Evolutionary conservation across 176 grass and related monocot species (phyloP), one percentile per base, ranked within the genome.

Genomic region (Carex parvula): DNA sequence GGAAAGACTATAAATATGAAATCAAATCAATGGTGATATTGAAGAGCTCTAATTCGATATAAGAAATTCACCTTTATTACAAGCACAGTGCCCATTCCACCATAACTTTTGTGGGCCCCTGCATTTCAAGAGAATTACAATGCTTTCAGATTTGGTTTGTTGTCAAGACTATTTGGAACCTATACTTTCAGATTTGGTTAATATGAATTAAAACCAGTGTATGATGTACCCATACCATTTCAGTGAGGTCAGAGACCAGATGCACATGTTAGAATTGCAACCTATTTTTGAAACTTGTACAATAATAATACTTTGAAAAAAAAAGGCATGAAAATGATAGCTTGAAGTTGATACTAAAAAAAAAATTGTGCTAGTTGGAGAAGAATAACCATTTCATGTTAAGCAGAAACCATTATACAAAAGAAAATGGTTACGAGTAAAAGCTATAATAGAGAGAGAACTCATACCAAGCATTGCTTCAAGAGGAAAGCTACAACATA

Each of bases 51-150:
- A 67, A 17, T 61, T 69, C 44, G 1, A 10, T 87, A 24, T 74
- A 41, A 30, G 18, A 53, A 32, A 37, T 11, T 21, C 16, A 99
- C 96, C 96, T 99, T 95, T 68, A 94, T 99, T 61, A 99, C 96
- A 81, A 99, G 85, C 73, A 99, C 13, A 64, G 96, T 99, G 64
- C 96, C 96, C 89, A 99, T 94, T 54, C 93, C 96, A 50, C 88
- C 96, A 84, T 94, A 99, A 76, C 77, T 93, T 91, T 95, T 95
- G 89, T 99, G 96, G 79, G 96, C 93, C 81, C 93, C 96, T 99
- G 87, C 82, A 91, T 85, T 67, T 85, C 16, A 91, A 22, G 67
- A 88, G 64, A 87, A 52, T 73, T 11, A 88, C 55, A 37, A 70
- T 39, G 13, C 22, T 81, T 64, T 86, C 41, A 82, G 66, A 14